Evolutionary conservation across 345 rosid species (phyloP), one percentile per base, ranked within the genome.

Genomic region (Stellera chamaejasme): DNA sequence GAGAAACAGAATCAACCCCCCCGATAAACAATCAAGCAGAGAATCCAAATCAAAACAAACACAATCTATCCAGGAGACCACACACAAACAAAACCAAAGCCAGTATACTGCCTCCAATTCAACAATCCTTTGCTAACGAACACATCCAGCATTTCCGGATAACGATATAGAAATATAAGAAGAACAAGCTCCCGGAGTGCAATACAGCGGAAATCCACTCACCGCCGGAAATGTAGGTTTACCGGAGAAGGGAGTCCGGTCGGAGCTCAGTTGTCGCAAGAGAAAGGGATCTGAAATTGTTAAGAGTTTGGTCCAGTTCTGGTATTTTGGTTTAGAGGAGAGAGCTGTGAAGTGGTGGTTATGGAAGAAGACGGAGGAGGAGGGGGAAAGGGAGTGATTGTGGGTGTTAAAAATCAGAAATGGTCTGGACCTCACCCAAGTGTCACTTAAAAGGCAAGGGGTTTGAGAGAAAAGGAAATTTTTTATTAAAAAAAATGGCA

Each of bases 201-300:
- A 41, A 19, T 51, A 10, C n/a, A 51, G 13, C 26, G 4, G 32
- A 39, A 62, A 61, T 46, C 52, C n/a, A 54, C 79, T 68, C 68
- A 79, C 80, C 79, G 49, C 63, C 16, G 66, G 45, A 67, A 79
- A 79, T 72, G 80, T 64, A 65, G 72, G 59, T 66, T 53, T 52
- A 32, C 43, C 23, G 26, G 16, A 2, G 23, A 10, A 6, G 50
- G 43, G 45, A 53, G 27, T 32, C 10, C 52, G 8, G 47, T 10
- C 43, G n/a, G 39, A 3, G 25, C 19, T 43, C 27, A 16, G 10
- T 36, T 26, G 39, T 19, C 66, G 60, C 61, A 52, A 14, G 54
- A 45, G 55, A 51, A 49, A 55, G 56, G 65, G 80, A 79, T 75
- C 80, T 66, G 43, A 50, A 55, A 3, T 48, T 51, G 10, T 15